These are phyloP conservation scores for Cyclostephanos tholiformis DNA, from an alignment of 108 stramenopile species.

Conservation along the genomic window DNA sequence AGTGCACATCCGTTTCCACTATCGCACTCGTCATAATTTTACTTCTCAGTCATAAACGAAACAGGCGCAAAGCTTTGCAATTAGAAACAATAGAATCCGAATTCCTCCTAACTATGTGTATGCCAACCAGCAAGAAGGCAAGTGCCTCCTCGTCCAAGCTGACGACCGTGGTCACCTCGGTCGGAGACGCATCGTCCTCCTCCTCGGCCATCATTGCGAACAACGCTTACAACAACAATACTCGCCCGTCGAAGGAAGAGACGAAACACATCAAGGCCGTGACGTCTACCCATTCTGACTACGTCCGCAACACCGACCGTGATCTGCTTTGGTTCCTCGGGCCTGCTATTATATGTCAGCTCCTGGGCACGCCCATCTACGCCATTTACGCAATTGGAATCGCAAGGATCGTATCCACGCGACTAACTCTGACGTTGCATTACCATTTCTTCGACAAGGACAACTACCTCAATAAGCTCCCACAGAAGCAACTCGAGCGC, in stretches of 20 bases:
- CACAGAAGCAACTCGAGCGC: conserved; percentile 63
- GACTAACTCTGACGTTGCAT: conserved; percentile 59
- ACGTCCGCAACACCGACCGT: conserved; percentile 58
- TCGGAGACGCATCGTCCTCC: conserved; percentile 42
- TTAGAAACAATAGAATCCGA: background rate
- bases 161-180: conserved; percentile 12
- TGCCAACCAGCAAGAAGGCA: conserved; percentile 22
- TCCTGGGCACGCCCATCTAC: conserved; percentile 51
- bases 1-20: no score
- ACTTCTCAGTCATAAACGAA: background rate
- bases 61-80: background rate
- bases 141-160: background rate
- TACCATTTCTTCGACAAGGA: conserved; percentile 70
- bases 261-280: conserved; percentile 55
- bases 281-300: conserved; percentile 63
- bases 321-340: conserved; percentile 61
- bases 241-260: conserved; percentile 48
- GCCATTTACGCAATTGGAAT: conserved; percentile 66
- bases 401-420: conserved; percentile 59
- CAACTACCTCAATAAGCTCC: conserved; percentile 67
- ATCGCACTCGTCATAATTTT: background rate
- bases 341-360: conserved; percentile 50
- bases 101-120: conserved; percentile 16
- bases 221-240: conserved; percentile 44
- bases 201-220: conserved; percentile 34